Conservation (phyloP, 2,329 filamentous ascomycete genomes). For the Ustilaginoidea virens region DNA sequence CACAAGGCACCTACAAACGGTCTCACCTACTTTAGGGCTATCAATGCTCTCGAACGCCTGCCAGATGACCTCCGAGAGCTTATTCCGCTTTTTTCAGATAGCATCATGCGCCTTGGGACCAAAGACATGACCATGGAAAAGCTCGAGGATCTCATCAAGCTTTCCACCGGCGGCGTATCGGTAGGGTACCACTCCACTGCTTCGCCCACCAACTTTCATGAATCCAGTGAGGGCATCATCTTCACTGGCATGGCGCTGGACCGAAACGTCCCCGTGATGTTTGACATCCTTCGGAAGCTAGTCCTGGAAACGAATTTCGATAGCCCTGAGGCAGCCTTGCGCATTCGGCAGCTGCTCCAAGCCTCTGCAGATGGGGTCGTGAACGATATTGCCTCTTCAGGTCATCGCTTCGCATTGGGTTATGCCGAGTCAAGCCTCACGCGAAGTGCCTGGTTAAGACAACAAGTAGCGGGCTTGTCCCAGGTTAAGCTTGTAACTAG, state of each 20-base stretch:
- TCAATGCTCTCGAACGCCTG: conserved; percentile 64
- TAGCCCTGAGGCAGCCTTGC: conserved; percentile 60
- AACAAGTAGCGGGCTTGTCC: conserved; percentile 80
- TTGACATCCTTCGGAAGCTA: conserved; percentile 65
- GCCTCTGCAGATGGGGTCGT: conserved; percentile 78
- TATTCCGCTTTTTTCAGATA: conserved; percentile 80
- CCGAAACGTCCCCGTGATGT: conserved; percentile 80
- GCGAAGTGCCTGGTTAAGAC: conserved; percentile 52
- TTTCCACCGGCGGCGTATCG: conserved; percentile 84
- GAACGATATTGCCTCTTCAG: conserved; percentile 80
- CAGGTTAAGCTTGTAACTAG: conserved; percentile 75
- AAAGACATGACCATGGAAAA: conserved; percentile 82
- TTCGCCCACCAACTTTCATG: conserved; percentile 54
- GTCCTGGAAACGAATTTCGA: conserved; percentile 84
- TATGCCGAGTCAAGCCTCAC: conserved; percentile 72
- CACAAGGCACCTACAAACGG: conserved; percentile 88
- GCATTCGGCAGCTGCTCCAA: conserved; percentile 76
- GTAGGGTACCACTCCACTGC: conserved; percentile 74
- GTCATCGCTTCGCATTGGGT: conserved; percentile 72
- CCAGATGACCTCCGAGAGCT: conserved; percentile 74
- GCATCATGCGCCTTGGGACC: conserved; percentile 86
- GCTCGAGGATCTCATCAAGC: conserved; percentile 86
- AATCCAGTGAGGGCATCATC: conserved; percentile 65
- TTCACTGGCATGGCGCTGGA: conserved; percentile 82
- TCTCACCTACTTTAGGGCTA: conserved; percentile 84